Evolutionary conservation across 768 basidiomycete genomes (phyloP), one percentile per base, ranked within the genome.

Genomic region (Mycena albidolilacea): DNA sequence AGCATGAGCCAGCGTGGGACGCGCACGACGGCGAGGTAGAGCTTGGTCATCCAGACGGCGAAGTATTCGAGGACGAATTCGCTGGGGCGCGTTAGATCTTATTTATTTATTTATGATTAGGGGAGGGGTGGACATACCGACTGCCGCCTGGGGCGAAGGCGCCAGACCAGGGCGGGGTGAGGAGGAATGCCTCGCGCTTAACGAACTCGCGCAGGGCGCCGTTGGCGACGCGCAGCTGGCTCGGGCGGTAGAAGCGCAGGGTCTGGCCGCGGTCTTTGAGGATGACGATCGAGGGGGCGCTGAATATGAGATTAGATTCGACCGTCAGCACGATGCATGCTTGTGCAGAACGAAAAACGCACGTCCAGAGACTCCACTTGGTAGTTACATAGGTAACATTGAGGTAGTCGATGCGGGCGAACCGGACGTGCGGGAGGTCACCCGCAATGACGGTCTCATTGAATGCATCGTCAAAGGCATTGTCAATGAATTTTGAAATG

Each of bases 301-400:
- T 97, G 72, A 62, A 35, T 30, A 30, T 30, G 30, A 30, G 30
- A 30, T 30, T 30, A 41, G 48, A 41, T 64, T 17, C 37, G 23
- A 75, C 17, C 23, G 37, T 76, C 37, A 72, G 54, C 38, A 17
- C 66, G 55, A 67, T 60, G 38, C 69, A 69, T 23, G 17, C 11
- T 30, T 55, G 35, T n/a, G 58, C 15, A 11, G 62, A 62, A 70
- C 0, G 64, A 74, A 19, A 75, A 37, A 87, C 91, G 71, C 79
- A 96, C 96, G 89, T 88, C 94, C 95, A 97, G 60, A 97, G 81
- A 44, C 80, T 85, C 96, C 96, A 97, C 78, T 93, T 93, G 2
- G 95, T 95, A 69, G 95, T 97, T 69, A 96, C 81, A 65, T 86
- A 82, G 5, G 94, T 96, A 74, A 97, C 95, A 73, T 92, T 91